These are phyloP conservation scores for Monosporozyma aerobia DNA, from an alignment of 805 yeast genomes.

Conservation along the genomic window DNA sequence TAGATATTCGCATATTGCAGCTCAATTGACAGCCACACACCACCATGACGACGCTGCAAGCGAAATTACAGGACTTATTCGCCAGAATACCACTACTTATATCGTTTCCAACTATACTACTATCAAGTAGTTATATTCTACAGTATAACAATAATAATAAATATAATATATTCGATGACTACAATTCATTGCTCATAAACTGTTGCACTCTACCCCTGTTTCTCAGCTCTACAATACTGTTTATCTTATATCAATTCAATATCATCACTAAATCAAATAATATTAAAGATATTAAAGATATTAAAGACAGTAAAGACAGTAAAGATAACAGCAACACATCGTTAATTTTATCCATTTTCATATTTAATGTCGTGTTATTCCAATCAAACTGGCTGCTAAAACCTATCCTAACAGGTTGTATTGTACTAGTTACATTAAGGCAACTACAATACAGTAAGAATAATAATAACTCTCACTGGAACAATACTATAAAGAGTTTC, in stretches of 20 bases:
- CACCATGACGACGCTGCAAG: background rate
- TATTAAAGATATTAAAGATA: no score
- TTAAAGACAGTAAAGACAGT: no score
- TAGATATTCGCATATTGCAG: no score
- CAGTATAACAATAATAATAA: background rate
- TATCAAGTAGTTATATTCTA: constrained; percentile 22
- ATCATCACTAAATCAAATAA: background rate
- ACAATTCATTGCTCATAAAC: background rate
- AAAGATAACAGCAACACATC: background rate
- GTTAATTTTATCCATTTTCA: constrained; percentile 1
- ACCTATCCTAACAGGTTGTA: constrained; percentile 12
- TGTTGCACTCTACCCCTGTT: background rate
- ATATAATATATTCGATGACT: background rate
- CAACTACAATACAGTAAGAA: constrained; percentile 2
- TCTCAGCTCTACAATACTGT: background rate
- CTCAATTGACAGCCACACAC: background rate
- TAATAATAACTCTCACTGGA: background rate
- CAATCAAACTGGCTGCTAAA: constrained; percentile 7
- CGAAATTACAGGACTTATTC: constrained; percentile 10
- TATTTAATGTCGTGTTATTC: constrained; percentile 2
- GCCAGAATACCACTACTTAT: constrained; percentile 25
- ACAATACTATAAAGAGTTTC: background rate
- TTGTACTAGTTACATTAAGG: constrained; percentile 12
- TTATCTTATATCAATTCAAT: background rate
- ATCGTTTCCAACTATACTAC: constrained; percentile 26